Evolutionary conservation across 306 rosid species (phyloP), one percentile per base, ranked within the genome.

Genomic region (Lathyrus tuberosus): DNA sequence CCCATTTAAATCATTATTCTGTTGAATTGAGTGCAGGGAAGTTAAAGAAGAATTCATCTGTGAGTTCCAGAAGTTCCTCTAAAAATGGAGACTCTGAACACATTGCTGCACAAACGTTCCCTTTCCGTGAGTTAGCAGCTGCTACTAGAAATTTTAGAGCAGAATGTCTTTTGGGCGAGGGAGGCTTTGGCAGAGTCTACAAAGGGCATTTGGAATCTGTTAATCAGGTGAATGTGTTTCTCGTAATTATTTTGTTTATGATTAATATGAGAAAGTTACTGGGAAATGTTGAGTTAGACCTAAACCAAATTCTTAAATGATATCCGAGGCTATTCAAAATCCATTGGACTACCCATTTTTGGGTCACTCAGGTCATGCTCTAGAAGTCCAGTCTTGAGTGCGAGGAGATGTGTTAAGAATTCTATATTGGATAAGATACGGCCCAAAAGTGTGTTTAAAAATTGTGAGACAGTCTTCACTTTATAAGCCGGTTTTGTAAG

Each of bases 131-230:
- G 70, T 72, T 94, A 90, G 97, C 95, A 12, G 71, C 78, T n/a
- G 98, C 98, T 65, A 88, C 98, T 73, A 88, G 84, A 80, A 90
- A 94, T 67, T 94, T 94, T 63, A 84, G 86, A 77, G 77, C 88
- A 10, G 97, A 90, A 43, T 88, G 96, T 69, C 94, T 86, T 59
- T 49, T 94, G 84, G 97, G 98, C 0, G 96, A 88, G 78, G 98
- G 98, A 26, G 96, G 97, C 59, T 94, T 94, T 69, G 98, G 98
- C 58, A 83, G 89, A 78, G 97, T 88, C 35, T 94, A 87, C 71
- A 90, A 87, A 79, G 98, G 98, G 62, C 91, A 70, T 77, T 80
- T 94, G 76, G 92, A 91, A 76, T 74, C 79, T 70, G 81, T 82
- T 37, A 82, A 85, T 73, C 94, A 87, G 94, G 98, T 93, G 33